phyloP scores from a whole-genome alignment of 2,329 filamentous ascomycete genomes.

The Penicillium sp. region DNA sequence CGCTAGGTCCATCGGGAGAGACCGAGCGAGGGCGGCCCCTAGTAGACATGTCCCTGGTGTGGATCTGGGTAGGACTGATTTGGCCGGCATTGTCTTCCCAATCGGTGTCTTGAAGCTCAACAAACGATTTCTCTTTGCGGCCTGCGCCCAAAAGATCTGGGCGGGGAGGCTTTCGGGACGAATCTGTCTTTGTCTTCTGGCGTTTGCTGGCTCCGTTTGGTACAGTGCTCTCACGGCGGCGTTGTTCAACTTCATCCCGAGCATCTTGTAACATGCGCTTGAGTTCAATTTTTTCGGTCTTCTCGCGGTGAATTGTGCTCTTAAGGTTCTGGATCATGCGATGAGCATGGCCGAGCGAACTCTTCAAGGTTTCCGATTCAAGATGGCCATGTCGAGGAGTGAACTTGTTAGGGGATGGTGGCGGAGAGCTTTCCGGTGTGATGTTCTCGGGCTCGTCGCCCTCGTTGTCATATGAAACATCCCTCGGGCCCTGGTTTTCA shows the following conservation, averaged over 20 bases:
- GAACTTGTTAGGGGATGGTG: constrained; percentile 83
- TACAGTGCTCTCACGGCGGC: constrained; percentile 54
- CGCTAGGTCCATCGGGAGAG: constrained; percentile 53
- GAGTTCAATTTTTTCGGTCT: constrained; percentile 96
- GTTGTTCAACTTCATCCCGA: constrained; percentile 80
- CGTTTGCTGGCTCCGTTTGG: constrained; percentile 50
- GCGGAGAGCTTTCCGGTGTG: constrained; percentile 87
- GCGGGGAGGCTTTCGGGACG: constrained; percentile 74
- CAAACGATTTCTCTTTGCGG: constrained; percentile 72
- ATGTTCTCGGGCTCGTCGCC: constrained; percentile 65
- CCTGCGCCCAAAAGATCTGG: constrained; percentile 72
- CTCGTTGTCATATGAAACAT: constrained; percentile 61
- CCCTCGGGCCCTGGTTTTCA: constrained; percentile 61
- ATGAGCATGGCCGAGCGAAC: constrained; percentile 89
- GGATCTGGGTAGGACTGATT: constrained; percentile 54
- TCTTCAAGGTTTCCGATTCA: constrained; percentile 94
- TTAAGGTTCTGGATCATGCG: constrained; percentile 95
- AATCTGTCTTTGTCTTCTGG: constrained; percentile 61
- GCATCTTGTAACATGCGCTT: constrained; percentile 94
- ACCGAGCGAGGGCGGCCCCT: constrained; percentile 24
- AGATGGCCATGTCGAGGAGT: constrained; percentile 87
- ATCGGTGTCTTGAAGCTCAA: constrained; percentile 74
- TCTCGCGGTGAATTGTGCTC: constrained; percentile 92
- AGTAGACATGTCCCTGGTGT: constrained; percentile 30
- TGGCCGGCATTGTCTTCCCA: constrained; percentile 81